Evolutionary conservation across 139 green algal species (phyloP).

Genomic region (Closterium sp.): DNA sequence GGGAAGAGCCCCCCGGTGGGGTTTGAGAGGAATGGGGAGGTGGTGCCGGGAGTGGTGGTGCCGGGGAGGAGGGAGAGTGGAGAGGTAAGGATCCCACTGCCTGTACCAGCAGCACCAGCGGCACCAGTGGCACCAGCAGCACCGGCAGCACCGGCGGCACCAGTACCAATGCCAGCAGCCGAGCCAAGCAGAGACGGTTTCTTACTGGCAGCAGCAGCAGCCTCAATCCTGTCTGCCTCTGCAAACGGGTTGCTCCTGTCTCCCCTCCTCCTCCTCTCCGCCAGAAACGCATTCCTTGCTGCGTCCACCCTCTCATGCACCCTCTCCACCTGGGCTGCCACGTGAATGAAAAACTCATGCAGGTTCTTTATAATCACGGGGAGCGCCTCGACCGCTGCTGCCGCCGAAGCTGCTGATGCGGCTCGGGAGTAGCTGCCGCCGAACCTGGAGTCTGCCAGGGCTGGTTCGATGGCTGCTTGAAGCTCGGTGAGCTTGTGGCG

Average conservation of each 20-base stretch:
- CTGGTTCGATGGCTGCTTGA: not conserved
- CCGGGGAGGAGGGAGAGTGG: not conserved
- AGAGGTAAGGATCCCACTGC: not conserved
- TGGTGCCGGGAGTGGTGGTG: not conserved
- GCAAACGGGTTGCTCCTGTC: not conserved
- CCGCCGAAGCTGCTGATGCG: not conserved
- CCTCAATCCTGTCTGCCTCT: not conserved
- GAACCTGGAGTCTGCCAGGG: not conserved
- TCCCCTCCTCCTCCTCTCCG: not conserved
- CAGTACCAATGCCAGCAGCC: not conserved
- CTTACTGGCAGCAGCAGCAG: not conserved
- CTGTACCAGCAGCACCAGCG: not conserved
- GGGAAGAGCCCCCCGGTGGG: not conserved
- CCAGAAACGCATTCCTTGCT: not conserved
- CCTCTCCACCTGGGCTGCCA: not conserved
- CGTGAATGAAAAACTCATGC: not conserved
- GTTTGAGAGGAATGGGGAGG: not conserved
- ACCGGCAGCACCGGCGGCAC: too few species aligned
- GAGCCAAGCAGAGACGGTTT: not conserved
- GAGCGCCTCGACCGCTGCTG: not conserved
- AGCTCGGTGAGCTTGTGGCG: not conserved
- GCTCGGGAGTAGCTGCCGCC: not conserved
- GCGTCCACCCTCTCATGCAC: not conserved
- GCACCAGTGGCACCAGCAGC: not conserved
- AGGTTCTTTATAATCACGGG: not conserved